Percentiles rank a stretch among this genome's conserved stretches.
Evolutionary conservation across 495 filamentous ascomycete species (phyloP).

Genomic region (Penicillium macrosclerotiorum): DNA sequence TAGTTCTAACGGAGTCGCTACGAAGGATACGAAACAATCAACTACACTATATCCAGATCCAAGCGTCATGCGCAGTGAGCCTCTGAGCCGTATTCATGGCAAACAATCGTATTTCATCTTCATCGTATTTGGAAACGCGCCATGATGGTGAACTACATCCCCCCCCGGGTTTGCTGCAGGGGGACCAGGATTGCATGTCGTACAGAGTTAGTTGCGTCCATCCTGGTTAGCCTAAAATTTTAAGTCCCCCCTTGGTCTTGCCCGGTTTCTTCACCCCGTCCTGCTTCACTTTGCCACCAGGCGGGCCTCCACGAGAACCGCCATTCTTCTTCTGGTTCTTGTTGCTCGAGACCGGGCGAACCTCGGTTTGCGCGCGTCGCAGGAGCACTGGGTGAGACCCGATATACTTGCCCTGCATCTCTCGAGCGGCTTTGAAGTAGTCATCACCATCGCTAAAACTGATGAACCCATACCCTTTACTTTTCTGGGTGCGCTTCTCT

Average conservation of each 20-base stretch:
- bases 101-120: too few relatives aligned
- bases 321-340: slow-evolving; percentile 47
- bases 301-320: slow-evolving; percentile 25
- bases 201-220: too few relatives aligned
- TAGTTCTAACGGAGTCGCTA: too few relatives aligned
- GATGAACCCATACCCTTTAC: slow-evolving; percentile 93
- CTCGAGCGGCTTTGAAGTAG: slow-evolving; percentile 89
- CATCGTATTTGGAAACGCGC: too few relatives aligned
- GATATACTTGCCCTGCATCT: slow-evolving; percentile 99
- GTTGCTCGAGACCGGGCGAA: slow-evolving; percentile 60
- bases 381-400: slow-evolving; percentile 90
- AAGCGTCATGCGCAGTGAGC: too few relatives aligned
- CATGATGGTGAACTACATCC: too few relatives aligned
- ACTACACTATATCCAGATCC: too few relatives aligned
- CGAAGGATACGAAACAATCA: too few relatives aligned
- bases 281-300: slow-evolving; percentile 46
- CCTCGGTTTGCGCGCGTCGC: slow-evolving; percentile 84
- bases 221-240: slow-evolving; percentile 66
- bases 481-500: slow-evolving; percentile 93
- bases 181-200: too few relatives aligned
- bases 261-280: slow-evolving; percentile 75
- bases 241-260: slow-evolving; percentile 78
- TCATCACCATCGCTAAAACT: slow-evolving; percentile 94
- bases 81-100: too few relatives aligned
- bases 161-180: too few relatives aligned